A percentile compares a stretch with the other conserved stretches of the same genome.
Conservation (phyloP, 106 monocot species). For the Agapanthus africanus region DNA sequence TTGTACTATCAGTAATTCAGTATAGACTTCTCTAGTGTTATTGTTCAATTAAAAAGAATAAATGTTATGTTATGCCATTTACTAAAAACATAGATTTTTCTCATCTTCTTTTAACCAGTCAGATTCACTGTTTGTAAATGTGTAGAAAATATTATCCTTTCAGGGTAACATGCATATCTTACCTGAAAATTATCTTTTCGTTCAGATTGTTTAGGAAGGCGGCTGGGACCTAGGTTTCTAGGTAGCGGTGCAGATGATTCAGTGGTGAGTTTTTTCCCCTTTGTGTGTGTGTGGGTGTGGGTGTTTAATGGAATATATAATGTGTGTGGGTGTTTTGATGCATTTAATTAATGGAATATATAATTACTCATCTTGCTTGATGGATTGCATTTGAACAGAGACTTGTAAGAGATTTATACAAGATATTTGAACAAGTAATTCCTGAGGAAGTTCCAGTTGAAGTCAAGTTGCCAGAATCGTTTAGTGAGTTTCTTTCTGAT, state of each 20-base stretch:
- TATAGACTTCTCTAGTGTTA: background rate
- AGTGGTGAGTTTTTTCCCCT: constrained; percentile 27
- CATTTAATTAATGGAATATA: background rate
- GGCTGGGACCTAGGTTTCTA: constrained; percentile 70
- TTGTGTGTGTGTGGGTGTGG: too few species aligned
- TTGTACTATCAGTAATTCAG: background rate
- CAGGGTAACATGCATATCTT: background rate
- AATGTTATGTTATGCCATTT: background rate
- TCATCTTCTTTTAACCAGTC: background rate
- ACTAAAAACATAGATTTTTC: background rate
- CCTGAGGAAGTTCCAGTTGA: constrained; percentile 38
- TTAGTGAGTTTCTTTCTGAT: constrained; percentile 61
- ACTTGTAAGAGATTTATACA: constrained; percentile 63
- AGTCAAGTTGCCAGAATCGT: constrained; percentile 54
- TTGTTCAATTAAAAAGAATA: background rate
- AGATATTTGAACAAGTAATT: constrained; percentile 54
- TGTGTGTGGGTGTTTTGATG: background rate
- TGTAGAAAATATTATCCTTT: background rate
- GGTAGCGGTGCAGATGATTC: constrained; percentile 55
- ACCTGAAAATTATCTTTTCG: background rate
- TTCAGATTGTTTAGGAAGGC: constrained; percentile 88
- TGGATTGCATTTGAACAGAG: constrained; percentile 35
- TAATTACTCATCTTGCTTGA: background rate
- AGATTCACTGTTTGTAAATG: background rate
- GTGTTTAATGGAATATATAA: background rate